Base-by-base conservation (phyloP, 208 protist genomes). In the Porcisia hertigi region DNA sequence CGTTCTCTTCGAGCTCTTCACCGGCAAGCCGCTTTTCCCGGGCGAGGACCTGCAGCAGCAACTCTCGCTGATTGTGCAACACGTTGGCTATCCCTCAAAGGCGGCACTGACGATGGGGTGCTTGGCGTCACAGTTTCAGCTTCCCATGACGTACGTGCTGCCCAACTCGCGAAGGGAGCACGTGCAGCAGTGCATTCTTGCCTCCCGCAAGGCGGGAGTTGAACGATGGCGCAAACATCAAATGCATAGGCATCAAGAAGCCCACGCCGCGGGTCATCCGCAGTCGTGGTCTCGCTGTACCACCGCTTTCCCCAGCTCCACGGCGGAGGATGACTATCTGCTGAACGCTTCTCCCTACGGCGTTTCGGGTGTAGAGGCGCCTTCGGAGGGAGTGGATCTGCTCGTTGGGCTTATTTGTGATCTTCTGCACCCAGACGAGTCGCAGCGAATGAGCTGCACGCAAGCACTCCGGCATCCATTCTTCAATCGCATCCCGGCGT, bases 1-100 rank as follows among this genome's bases (percentile, higher is more conserved):
- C 73, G 73, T 98, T 59, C 86, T 98, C 18, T 97, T 93, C 80
- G 96, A 98, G 81, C 71, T 98, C 23, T 92, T 94, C 83, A 95
- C 93, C 52, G 94, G 94, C 34, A 89, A 92, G 58, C 98, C 98
- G 16, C 82, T 99, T 71, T 99, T 99, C 84, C 90, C 96, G 11
- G 95, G 97, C 23, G 85, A 96, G 52, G 92, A 87, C 58, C 88
- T 90, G 79, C 72, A 92, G 58, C 92, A 99, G 36, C 96, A 98
- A 83, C 76, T 99, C 7, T 83, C 80, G 20, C 88, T 80, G 72
- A 98, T 99, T 78, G 95, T 98, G 47, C 87, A 96, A 64, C 86
- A 97, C 47, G 76, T 98, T 62, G 97, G 96, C 58, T 82, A 78
- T 60, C 97, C 98, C 0, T 94, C 97, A 18, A 69, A 82, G 41